Conservation (phyloP, 2,329 filamentous ascomycete species). For the Leptographium procerum region DNA sequence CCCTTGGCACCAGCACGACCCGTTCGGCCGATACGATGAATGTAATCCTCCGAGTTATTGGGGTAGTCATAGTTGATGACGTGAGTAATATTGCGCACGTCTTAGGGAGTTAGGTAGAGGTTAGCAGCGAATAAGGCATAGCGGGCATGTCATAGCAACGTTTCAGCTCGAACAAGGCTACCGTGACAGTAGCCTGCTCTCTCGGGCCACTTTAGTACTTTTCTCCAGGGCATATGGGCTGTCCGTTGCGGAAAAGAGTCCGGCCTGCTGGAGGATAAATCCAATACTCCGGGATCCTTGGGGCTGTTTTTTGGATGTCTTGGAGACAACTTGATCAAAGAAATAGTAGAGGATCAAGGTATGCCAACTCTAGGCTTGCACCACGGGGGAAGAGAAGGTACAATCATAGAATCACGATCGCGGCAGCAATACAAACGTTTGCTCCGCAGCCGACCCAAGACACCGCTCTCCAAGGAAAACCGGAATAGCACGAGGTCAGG, state of each 20-base stretch:
- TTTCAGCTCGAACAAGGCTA: conserved; percentile 43
- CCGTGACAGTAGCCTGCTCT: conserved; percentile 36
- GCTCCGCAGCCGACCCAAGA: conserved; percentile 77
- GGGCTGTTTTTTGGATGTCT: conserved; percentile 40
- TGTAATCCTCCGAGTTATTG: conserved; percentile 98
- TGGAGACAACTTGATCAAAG: conserved; percentile 54
- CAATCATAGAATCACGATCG: conserved; percentile 68
- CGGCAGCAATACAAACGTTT: conserved; percentile 48
- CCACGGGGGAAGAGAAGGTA: conserved; percentile 47
- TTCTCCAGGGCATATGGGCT: conserved; percentile 47
- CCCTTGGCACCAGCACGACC: conserved; percentile 89
- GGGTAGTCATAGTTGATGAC: conserved; percentile 99
- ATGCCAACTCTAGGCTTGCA: conserved; percentile 72
- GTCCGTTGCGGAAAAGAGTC: conserved; percentile 43
- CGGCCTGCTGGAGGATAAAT: conserved; percentile 37
- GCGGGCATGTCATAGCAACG: conserved; percentile 41
- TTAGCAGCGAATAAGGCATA: conserved; percentile 56
- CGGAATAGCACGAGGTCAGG: conserved; percentile 76
- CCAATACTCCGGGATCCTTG: conserved; percentile 42
- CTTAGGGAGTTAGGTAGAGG: conserved; percentile 57
- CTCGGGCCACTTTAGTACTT: conserved; percentile 34
- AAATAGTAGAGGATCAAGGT: conserved; percentile 48
- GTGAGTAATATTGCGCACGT: conserved; percentile 99
- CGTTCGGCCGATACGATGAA: conserved; percentile 92
- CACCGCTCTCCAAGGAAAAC: conserved; percentile 64